Conservation (phyloP, 2,329 filamentous ascomycete species). For the Sphaceloma murrayae region DNA sequence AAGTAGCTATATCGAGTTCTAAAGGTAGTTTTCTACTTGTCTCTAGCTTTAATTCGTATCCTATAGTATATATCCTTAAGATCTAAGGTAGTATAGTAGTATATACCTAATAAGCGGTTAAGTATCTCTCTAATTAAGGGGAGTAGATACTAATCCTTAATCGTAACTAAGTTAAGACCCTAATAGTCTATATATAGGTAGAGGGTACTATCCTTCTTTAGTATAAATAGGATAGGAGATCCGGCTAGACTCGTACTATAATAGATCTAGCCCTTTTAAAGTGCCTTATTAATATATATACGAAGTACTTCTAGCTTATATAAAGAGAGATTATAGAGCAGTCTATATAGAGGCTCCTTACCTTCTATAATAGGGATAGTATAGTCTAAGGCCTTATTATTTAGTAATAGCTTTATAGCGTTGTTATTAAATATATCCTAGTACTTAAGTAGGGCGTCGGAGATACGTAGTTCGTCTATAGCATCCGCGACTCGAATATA, state of each 20-base stretch:
- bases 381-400: background rate
- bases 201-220: slow-evolving; percentile 20
- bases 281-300: background rate
- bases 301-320: slow-evolving; percentile 7
- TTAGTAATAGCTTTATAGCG: background rate
- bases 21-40: slow-evolving; percentile 23
- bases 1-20: slow-evolving; percentile 22
- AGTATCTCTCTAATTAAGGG: slow-evolving; percentile 24
- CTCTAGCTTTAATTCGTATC: slow-evolving; percentile 22
- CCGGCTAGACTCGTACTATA: slow-evolving; percentile 14
- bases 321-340: background rate
- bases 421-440: background rate
- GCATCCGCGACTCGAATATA: too few relatives aligned
- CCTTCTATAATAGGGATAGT: background rate
- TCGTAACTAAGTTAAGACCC: slow-evolving; percentile 26
- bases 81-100: slow-evolving; percentile 23
- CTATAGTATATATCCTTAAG: slow-evolving; percentile 23
- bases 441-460: too few relatives aligned
- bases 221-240: slow-evolving; percentile 20
- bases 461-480: too few relatives aligned
- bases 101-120: slow-evolving; percentile 19
- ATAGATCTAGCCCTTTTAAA: slow-evolving; percentile 17
- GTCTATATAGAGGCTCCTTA: background rate
- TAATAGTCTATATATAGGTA: slow-evolving; percentile 27
- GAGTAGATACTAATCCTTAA: slow-evolving; percentile 27